These are phyloP conservation scores for Podospora appendiculata DNA, from an alignment of 495 filamentous ascomycete species.

Conservation along the genomic window DNA sequence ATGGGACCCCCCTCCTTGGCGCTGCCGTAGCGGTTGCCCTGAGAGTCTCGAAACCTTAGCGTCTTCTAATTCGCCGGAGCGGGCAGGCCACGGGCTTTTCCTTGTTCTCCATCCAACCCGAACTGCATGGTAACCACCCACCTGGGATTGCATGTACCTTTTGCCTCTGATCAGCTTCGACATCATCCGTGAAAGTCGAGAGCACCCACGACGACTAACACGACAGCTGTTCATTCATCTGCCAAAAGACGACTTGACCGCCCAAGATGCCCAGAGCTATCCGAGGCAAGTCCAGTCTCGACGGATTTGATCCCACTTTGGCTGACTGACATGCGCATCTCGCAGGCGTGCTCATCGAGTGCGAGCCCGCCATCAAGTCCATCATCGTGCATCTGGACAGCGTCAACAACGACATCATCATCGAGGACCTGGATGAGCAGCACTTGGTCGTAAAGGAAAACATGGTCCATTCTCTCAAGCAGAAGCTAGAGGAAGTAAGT, in stretches of 20 bases:
- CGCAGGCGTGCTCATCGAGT: conserved; percentile 64
- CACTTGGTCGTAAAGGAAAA: conserved; percentile 68
- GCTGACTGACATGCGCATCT: neutral
- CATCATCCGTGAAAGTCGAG: no score
- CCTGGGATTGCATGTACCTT: no score
- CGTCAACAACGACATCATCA: conserved; percentile 45
- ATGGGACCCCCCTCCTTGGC: neutral
- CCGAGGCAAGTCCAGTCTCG: neutral
- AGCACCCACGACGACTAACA: neutral
- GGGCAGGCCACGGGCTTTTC: neutral
- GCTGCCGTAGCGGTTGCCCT: neutral
- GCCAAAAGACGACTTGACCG: neutral
- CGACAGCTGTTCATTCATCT: neutral
- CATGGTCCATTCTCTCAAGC: conserved; percentile 50
- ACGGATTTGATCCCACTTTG: neutral
- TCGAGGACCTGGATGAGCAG: conserved; percentile 67
- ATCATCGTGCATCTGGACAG: conserved; percentile 55
- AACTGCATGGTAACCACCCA: neutral
- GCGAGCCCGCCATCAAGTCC: conserved; percentile 55
- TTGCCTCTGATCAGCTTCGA: no score
- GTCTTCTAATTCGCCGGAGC: neutral
- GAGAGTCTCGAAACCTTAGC: neutral
- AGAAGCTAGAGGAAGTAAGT: conserved; percentile 51
- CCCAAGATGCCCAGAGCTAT: conserved; percentile 7
- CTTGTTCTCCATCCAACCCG: neutral